A percentile compares a stretch with the other conserved stretches of the same genome.
Evolutionary conservation across 139 green algal genomes (phyloP).

Genomic region (Pseudopediastrum boryanum): DNA sequence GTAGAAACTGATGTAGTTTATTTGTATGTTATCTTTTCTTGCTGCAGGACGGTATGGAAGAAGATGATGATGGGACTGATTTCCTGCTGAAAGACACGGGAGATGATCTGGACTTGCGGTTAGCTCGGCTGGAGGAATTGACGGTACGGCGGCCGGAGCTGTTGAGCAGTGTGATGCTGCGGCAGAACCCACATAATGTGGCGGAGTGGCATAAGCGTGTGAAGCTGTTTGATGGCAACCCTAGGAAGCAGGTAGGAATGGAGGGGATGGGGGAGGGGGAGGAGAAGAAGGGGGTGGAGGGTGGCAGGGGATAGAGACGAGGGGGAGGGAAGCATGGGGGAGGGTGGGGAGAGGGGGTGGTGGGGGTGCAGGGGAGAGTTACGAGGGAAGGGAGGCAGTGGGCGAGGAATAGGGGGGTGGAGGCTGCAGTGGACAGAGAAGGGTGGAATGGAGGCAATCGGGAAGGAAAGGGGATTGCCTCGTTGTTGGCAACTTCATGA

Average conservation of each 20-base stretch:
- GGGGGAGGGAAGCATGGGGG: no score
- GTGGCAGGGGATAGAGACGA: no score
- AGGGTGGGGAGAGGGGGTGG: neutral
- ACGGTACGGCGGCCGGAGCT: constrained; percentile 87
- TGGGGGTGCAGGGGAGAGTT: neutral
- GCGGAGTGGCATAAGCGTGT: constrained; percentile 83
- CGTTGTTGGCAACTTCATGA: no score
- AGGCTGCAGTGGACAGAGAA: no score
- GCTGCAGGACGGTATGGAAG: no score
- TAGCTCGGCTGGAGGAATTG: constrained; percentile 88
- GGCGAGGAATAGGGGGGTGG: no score
- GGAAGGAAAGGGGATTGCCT: no score
- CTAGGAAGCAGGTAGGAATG: constrained; percentile 69
- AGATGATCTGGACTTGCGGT: constrained; percentile 91
- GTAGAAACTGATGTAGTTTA: no score
- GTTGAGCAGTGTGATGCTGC: constrained; percentile 90
- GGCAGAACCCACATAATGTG: constrained; percentile 98
- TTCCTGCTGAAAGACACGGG: constrained; percentile 85
- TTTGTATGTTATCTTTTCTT: no score
- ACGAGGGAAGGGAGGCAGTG: no score
- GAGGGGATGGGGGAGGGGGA: neutral
- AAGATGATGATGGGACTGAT: constrained; percentile 54
- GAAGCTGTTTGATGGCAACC: constrained; percentile 90
- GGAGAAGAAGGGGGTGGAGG: no score
- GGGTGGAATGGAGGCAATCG: no score